phyloP scores from a whole-genome alignment of 1,284 basidiomycete genomes.

The Ceratobasidium sp. region DNA sequence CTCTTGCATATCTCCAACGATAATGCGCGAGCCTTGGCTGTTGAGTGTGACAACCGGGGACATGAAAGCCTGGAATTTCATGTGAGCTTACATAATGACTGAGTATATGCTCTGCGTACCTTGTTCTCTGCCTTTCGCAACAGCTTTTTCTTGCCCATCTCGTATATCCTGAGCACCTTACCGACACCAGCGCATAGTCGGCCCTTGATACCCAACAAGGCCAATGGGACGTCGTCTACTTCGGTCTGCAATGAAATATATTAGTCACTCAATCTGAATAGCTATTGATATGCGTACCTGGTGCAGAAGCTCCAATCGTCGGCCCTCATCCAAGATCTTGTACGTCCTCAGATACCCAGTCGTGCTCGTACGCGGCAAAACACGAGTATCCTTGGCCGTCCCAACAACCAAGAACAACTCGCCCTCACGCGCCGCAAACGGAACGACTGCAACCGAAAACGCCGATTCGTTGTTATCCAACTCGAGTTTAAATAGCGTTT shows the following conservation, averaged over 20 bases:
- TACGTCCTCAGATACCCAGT: constrained; percentile 92
- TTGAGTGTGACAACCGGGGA: constrained; percentile 86
- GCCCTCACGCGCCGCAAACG: constrained; percentile 77
- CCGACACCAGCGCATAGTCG: constrained; percentile 90
- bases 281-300: constrained; percentile 61
- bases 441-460: constrained; percentile 88
- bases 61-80: constrained; percentile 68
- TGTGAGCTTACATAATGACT: constrained; percentile 29
- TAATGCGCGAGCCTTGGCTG: constrained; percentile 91
- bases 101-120: constrained; percentile 54
- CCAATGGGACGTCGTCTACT: constrained; percentile 91
- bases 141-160: constrained; percentile 97
- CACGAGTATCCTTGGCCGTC: constrained; percentile 83
- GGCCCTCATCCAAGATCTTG: constrained; percentile 80
- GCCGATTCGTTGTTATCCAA: constrained; percentile 95
- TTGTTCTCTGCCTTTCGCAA: constrained; percentile 97
- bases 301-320: constrained; percentile 83
- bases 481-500: constrained; percentile 75
- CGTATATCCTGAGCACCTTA: constrained; percentile 90
- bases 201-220: constrained; percentile 91
- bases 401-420: constrained; percentile 91
- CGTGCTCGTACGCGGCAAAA: constrained; percentile 84
- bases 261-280: neutral
- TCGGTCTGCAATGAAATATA: constrained; percentile 70
- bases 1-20: constrained; percentile 97